Evolutionary conservation across 2,329 filamentous ascomycete genomes (phyloP).

Genomic region (Decorospora gaudefroyi): DNA sequence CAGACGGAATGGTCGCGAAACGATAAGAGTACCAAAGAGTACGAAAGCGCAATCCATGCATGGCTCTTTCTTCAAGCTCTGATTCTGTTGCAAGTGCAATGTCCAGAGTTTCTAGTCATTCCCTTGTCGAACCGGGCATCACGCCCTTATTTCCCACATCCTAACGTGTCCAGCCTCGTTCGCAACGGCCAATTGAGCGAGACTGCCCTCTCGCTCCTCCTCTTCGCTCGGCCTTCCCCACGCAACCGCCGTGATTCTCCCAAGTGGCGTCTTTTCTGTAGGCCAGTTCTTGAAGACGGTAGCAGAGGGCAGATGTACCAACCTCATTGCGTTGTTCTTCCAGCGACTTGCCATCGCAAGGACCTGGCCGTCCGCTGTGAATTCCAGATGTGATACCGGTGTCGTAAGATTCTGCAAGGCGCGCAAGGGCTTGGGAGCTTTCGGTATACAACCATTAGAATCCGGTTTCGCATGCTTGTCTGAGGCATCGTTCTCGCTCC

Average conservation of each 20-base stretch:
- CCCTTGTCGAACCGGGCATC: conserved; percentile 5
- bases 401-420: conserved; percentile 86
- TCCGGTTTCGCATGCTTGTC: conserved; percentile 25
- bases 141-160: conserved; percentile 71
- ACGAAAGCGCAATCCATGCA: too few species aligned
- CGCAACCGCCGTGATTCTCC: conserved; percentile 69
- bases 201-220: conserved; percentile 64
- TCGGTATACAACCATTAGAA: conserved; percentile 58
- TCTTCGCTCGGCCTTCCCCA: conserved; percentile 53
- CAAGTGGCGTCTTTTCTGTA: conserved; percentile 84
- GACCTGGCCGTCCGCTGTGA: conserved; percentile 88
- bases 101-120: too few species aligned
- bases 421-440: conserved; percentile 71
- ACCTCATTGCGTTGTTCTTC: conserved; percentile 83
- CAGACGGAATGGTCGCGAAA: too few species aligned
- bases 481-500: conserved; percentile 51
- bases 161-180: conserved; percentile 88
- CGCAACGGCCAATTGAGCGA: conserved; percentile 72
- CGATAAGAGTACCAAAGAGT: too few species aligned
- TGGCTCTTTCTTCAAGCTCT: too few species aligned
- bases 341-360: conserved; percentile 82
- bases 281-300: conserved; percentile 98
- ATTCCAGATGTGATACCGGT: conserved; percentile 75
- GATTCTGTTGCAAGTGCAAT: too few species aligned
- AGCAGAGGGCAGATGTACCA: conserved; percentile 89